A percentile compares a stretch with the other conserved stretches of the same genome.
These are phyloP conservation scores for Aspergillus carlsbadensis DNA, from an alignment of 495 filamentous ascomycete species.

Conservation along the genomic window DNA sequence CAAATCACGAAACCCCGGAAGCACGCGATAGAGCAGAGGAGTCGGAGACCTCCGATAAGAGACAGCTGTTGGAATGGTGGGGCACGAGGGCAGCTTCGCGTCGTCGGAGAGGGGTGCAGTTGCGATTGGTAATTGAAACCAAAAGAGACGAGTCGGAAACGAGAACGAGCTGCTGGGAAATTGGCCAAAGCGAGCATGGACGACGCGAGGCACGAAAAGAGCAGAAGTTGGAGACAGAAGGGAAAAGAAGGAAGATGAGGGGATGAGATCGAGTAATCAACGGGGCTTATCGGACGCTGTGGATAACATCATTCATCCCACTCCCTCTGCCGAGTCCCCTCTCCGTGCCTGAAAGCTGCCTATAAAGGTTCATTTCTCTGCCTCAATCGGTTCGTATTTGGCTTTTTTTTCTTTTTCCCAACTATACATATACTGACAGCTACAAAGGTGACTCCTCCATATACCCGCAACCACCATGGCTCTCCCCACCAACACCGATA, in stretches of 20 bases:
- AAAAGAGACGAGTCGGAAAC: background rate
- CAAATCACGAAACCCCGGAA: slow-evolving; percentile 7
- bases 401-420: background rate
- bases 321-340: background rate
- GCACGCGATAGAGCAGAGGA: slow-evolving; percentile 17
- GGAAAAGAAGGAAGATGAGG: slow-evolving; percentile 4
- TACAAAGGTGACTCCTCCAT: background rate
- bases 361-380: background rate
- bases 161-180: slow-evolving; percentile 13
- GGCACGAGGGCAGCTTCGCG: background rate
- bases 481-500: slow-evolving; percentile 12
- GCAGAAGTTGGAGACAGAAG: background rate
- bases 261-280: slow-evolving; percentile 20
- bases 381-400: background rate
- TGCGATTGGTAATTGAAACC: slow-evolving; percentile 11
- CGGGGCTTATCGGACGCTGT: background rate
- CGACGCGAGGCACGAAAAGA: background rate
- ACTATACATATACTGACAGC: background rate
- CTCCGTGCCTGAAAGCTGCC: background rate
- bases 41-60: slow-evolving; percentile 30
- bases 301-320: background rate
- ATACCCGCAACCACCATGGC: slow-evolving; percentile 5
- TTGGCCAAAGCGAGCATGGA: background rate
- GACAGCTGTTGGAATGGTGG: background rate
- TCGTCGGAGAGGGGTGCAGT: background rate